A percentile compares a stretch with the other conserved stretches of the same genome.
Evolutionary conservation across 1,284 basidiomycete species (phyloP).

Genomic region (Ceratobasidium sp.): DNA sequence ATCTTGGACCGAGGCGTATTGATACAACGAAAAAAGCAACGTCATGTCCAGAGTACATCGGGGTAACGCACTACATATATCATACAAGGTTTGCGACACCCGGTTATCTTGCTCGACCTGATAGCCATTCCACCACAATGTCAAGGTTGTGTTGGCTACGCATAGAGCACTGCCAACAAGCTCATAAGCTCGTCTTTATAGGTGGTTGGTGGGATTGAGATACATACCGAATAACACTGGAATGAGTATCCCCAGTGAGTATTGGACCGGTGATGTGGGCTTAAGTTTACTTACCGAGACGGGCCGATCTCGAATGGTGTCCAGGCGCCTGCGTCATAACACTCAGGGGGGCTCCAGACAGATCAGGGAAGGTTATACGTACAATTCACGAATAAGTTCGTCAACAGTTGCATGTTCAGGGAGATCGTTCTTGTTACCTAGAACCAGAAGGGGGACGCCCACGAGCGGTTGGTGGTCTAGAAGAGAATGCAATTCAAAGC

Average conservation of each 20-base stretch:
- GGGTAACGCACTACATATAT: conserved; percentile 7
- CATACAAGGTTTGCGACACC: background rate
- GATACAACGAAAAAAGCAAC: conserved; percentile 34
- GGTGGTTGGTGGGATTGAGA: conserved; percentile 49
- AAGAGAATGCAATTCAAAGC: conserved; percentile 90
- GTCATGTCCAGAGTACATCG: conserved; percentile 16
- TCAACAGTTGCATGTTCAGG: conserved; percentile 82
- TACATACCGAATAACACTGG: conserved; percentile 81
- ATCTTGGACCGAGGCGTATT: conserved; percentile 34
- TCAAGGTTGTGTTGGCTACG: conserved; percentile 92
- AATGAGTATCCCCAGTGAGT: conserved; percentile 41
- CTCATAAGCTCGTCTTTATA: conserved; percentile 50
- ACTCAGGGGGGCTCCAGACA: conserved; percentile 26
- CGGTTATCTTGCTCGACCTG: conserved; percentile 48
- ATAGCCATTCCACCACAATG: conserved; percentile 62
- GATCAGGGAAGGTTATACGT: conserved; percentile 53
- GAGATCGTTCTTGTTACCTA: conserved; percentile 97
- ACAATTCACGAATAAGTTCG: conserved; percentile 87
- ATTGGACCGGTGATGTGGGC: conserved; percentile 14
- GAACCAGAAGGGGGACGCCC: conserved; percentile 88
- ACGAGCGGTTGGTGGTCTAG: conserved; percentile 76
- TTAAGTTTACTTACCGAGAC: conserved; percentile 77
- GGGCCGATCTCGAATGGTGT: conserved; percentile 59
- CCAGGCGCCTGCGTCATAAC: conserved; percentile 45
- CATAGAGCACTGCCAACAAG: conserved; percentile 78